A percentile compares a stretch with the other conserved stretches of the same genome.
These are phyloP conservation scores for Lepidium africanum DNA, from an alignment of 345 rosid species.

Conservation along the genomic window DNA sequence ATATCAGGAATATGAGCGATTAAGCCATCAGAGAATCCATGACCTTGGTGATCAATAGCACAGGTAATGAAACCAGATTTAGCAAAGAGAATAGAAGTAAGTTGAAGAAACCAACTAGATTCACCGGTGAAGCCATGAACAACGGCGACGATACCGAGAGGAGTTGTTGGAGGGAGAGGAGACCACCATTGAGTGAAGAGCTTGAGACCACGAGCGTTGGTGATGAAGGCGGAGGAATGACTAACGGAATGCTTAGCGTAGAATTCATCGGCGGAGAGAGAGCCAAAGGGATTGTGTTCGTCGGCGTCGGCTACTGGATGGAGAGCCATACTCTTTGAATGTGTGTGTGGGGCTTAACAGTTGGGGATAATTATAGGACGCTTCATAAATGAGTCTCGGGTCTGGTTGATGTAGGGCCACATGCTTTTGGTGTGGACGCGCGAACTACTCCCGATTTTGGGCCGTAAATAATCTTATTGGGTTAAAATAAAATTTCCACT, in stretches of 20 bases:
- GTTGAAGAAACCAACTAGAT: slow-evolving; percentile 71
- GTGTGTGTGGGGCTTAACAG: slow-evolving; percentile 5
- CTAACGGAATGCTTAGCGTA: slow-evolving; percentile 64
- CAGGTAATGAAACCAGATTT: slow-evolving; percentile 67
- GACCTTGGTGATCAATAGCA: slow-evolving; percentile 96
- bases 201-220: slow-evolving; percentile 74
- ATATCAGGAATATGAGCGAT: slow-evolving; percentile 66
- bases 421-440: slow-evolving; percentile 22
- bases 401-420: slow-evolving; percentile 14
- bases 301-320: slow-evolving; percentile 74
- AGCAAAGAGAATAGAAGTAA: slow-evolving; percentile 73
- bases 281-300: slow-evolving; percentile 66
- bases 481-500: background rate
- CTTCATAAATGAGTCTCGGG: background rate
- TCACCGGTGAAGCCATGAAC: slow-evolving; percentile 96
- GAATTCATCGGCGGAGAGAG: slow-evolving; percentile 60
- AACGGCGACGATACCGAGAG: slow-evolving; percentile 58
- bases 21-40: slow-evolving; percentile 90
- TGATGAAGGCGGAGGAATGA: slow-evolving; percentile 68
- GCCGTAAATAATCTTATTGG: background rate
- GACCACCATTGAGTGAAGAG: slow-evolving; percentile 93
- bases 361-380: slow-evolving; percentile 11
- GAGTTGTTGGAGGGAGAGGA: slow-evolving; percentile 47
- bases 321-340: slow-evolving; percentile 25
- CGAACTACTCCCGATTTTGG: slow-evolving; percentile 12